Base-by-base conservation (phyloP, 2,329 filamentous ascomycete species). In the Calonectria pseudoturangicola region DNA sequence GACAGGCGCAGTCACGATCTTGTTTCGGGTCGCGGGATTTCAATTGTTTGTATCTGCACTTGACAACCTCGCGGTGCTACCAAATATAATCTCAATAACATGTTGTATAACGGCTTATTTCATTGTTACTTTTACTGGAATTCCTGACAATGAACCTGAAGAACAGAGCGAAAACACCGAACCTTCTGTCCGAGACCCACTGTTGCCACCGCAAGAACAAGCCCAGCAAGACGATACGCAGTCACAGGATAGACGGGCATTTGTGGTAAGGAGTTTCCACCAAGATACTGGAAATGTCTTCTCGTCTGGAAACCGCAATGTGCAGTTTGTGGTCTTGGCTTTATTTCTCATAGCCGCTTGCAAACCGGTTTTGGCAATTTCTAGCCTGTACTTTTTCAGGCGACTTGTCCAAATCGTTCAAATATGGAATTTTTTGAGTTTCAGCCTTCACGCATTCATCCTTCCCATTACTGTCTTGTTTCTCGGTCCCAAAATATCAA, bases 271-370 rank as follows among this genome's bases (percentile, higher is more conserved):
- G 16, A 21, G 36, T 12, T 60, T 60, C 13, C 33, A 60, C 21
- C 12, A 41, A 18, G 33, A 60, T 39, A 60, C 54, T 2, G 54
- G n/a, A 27, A 60, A 41, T 41, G 33, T 60, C 5, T 60, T 60
- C 36, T 60, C 54, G 18, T 10, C 36, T 16, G 54, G 4, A 41
- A 60, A 25, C 21, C 33, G 21, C 13, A 43, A 41, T 25, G 4
- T 41, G 15, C 36, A 1, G 21, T 60, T 27, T 5, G 13, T 60
- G 3, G n/a, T 25, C 15, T 39, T 7, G 12, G n/a, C 36, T 0
- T 25, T 60, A 7, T 60, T 60, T 41, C 54, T 60, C 15, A 27
- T 60, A 21, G 33, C 54, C 13, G n/a, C 15, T 13, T 27, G 33
- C 33, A 28, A 10, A 41, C 54, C 54, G 25, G 33, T 18, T 12